Evolutionary conservation across 2,329 filamentous ascomycete genomes (phyloP), one percentile per base, ranked within the genome.

Genomic region (Aspergillus tubingensis): DNA sequence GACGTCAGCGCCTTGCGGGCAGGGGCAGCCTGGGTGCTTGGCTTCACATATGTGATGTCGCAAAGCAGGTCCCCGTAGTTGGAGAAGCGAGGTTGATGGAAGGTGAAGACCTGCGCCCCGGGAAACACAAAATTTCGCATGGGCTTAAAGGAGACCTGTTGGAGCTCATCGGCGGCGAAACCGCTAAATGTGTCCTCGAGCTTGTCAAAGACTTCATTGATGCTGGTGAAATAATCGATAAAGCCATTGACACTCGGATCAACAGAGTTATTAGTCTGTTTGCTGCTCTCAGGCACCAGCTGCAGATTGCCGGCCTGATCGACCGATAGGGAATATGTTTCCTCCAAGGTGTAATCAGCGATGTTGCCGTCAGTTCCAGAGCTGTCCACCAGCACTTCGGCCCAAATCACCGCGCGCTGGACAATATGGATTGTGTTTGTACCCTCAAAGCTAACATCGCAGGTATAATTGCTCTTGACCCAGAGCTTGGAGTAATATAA

Each of bases 51-150:
- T 6, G 57, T 59, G 30, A 62, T 57, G 7, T 38, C 15, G 30
- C 56, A 62, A 1, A 52, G 44, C 4, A 59, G 48, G 7, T 59
- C 60, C n/a, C 43, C 10, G 47, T 56, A 15, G 8, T 55, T 19
- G 3, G 60, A 62, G 52, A 62, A 62, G 3, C 27, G 3, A 8
- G 52, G 21, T 10, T 27, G 11, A 21, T 62, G 59, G 56, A 59
- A 62, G 1, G 57, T 48, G 38, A 62, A 62, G 4, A 59, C 57
- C 21, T 30, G 43, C 5, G 51, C 44, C 6, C 60, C 60, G 0
- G 60, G 60, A 17, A 62, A 59, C 17, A 62, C 32, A 25, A 62
- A 62, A 21, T 32, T 59, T 17, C 54, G 55, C 15, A 61, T 11
- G 1, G 49, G n/a, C 15, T 44, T 47, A 39, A 62, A 43, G 2